Base-by-base conservation (phyloP, 176 grass and related monocot genomes). In the Carex cristatella region DNA sequence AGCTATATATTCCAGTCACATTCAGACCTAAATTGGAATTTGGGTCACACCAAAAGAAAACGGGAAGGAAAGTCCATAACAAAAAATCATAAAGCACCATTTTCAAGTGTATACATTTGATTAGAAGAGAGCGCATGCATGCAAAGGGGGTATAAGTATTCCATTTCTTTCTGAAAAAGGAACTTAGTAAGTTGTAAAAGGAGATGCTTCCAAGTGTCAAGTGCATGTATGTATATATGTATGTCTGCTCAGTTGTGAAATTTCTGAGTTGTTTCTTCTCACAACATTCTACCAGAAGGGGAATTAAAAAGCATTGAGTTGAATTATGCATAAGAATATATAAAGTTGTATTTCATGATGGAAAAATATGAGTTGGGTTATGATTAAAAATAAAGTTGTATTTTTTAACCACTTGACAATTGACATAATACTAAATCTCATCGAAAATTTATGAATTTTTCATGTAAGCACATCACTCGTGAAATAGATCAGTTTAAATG, bases 1-100 rank as follows among this genome's bases (percentile, higher is more conserved):
- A 69, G 61, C 18, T 69, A 42, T 65, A 76, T 54, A 76, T 72
- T 59, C 58, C 16, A 63, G 23, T 49, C 61, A 51, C 80, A 49
- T 83, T 83, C 63, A 15, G 81, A 69, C 61, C 62, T 30, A 69
- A 83, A 57, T 83, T 51, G 81, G 81, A 83, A 83, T 83, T 83
- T 83, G 42, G 23, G 62, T 83, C 63, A 55, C 81, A 55, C 81
- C 81, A 67, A 83, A 83, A 69, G 81, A 83, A 83, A 83, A 83
- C 81, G 79, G 56, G 58, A 83, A 83, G 81, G 81, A 83, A 83
- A 83, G 63, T 49, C 79, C 61, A 65, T 64, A 5, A 46, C 57
- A 46, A 82, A 64, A 28, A 19, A 81, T 61, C 37, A 61, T 82
- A 64, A 64, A 65, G 57, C 61, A 28, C 59, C 35, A 65, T 7